These are phyloP conservation scores for Melocanna baccifera DNA, from an alignment of 176 grass and related monocot species.

Conservation along the genomic window DNA sequence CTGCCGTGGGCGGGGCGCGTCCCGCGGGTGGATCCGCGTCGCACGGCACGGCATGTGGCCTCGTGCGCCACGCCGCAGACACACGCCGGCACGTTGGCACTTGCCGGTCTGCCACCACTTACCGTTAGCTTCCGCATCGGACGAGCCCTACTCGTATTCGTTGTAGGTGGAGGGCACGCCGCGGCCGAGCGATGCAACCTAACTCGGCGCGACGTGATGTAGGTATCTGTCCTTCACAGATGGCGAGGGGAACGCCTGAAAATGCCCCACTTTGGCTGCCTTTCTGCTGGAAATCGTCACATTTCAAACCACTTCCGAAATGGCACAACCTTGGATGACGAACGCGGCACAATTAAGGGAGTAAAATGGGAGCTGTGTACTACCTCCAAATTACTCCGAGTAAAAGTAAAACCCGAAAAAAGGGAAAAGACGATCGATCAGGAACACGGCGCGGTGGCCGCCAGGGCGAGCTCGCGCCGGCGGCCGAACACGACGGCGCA, in stretches of 20 bases:
- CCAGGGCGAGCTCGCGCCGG: slow-evolving; percentile 33
- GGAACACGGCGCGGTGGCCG: slow-evolving; percentile 49
- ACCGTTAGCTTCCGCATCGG: slow-evolving; percentile 6
- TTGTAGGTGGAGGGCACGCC: not conserved
- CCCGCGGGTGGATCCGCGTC: not conserved
- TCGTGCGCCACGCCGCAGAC: not conserved
- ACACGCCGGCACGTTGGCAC: not conserved
- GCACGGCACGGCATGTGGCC: slow-evolving; percentile 24
- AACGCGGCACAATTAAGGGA: not conserved
- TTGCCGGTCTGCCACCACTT: not conserved
- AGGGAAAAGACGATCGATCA: not conserved
- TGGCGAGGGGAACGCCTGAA: slow-evolving; percentile 21
- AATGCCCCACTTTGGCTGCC: slow-evolving; percentile 34
- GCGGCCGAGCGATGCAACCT: not conserved
- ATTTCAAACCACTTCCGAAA: slow-evolving; percentile 17
- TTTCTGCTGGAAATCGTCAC: not conserved
- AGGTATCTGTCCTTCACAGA: not conserved
- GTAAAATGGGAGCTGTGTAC: slow-evolving; percentile 38
- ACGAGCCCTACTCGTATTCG: not conserved
- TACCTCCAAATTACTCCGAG: slow-evolving; percentile 38
- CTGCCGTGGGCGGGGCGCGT: slow-evolving; percentile 25
- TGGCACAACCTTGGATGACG: slow-evolving; percentile 26
- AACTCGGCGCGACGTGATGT: not conserved
- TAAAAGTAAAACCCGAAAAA: slow-evolving; percentile 1
- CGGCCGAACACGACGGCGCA: slow-evolving; percentile 76